These are phyloP conservation scores for Dacryopinax spathularia DNA, from an alignment of 768 basidiomycete species.

Conservation along the genomic window DNA sequence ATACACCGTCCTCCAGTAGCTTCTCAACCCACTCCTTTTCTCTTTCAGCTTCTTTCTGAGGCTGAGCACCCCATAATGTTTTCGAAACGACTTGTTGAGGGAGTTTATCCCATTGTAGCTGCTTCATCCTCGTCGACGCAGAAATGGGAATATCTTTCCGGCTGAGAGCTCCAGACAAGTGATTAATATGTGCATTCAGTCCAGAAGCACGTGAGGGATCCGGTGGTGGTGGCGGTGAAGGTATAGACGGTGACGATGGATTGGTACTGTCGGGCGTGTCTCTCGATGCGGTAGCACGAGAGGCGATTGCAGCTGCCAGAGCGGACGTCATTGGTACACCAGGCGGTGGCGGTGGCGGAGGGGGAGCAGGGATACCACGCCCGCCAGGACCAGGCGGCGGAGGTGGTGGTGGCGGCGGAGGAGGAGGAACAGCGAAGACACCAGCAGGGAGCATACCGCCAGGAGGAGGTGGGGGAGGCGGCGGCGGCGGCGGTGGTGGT, in stretches of 20 bases:
- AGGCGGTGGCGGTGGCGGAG: conserved; percentile 13
- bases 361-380: conserved; percentile 7
- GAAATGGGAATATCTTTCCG: conserved; percentile 79
- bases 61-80: conserved; percentile 58
- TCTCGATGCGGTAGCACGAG: not conserved
- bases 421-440: conserved; percentile 8
- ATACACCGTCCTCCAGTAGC: conserved; percentile 72
- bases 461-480: conserved; percentile 18
- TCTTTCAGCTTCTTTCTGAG: conserved; percentile 52
- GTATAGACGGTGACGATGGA: conserved; percentile 17
- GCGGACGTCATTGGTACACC: conserved; percentile 9
- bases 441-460: conserved; percentile 12
- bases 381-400: conserved; percentile 26
- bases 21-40: conserved; percentile 72
- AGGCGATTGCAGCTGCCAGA: not conserved
- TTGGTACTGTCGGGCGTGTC: conserved; percentile 12
- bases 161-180: conserved; percentile 38
- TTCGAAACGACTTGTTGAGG: conserved; percentile 70
- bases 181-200: conserved; percentile 21
- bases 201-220: conserved; percentile 13
- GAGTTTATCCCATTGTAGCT: conserved; percentile 98
- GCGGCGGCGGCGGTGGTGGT: conserved; percentile 15
- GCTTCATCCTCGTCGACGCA: conserved; percentile 88
- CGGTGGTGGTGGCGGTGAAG: conserved; percentile 16
- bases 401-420: conserved; percentile 26